phyloP scores from a whole-genome alignment of 306 rosid species.

The Corylus americana region DNA sequence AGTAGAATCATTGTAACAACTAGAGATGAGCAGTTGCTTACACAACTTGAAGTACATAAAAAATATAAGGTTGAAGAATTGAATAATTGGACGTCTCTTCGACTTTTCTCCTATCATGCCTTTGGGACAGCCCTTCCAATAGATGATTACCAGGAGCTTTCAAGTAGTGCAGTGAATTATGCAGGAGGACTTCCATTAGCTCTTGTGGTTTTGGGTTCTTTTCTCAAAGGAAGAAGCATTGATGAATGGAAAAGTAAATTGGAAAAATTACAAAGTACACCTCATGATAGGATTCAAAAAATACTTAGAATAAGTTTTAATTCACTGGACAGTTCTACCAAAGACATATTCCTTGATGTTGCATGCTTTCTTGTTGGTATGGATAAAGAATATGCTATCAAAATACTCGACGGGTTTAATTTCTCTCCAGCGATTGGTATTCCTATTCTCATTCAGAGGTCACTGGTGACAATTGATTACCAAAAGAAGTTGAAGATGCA shows the following conservation, averaged over 20 bases:
- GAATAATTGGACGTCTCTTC: constrained; percentile 20
- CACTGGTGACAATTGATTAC: constrained; percentile 22
- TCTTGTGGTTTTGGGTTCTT: constrained; percentile 43
- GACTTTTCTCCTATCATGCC: constrained; percentile 39
- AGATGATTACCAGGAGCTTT: background rate
- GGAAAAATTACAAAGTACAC: constrained; percentile 26
- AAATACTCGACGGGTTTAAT: constrained; percentile 35
- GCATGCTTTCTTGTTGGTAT: constrained; percentile 42
- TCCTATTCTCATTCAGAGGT: constrained; percentile 22
- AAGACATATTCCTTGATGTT: constrained; percentile 43
- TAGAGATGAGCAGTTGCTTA: constrained; percentile 12
- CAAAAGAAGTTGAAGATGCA: constrained; percentile 24
- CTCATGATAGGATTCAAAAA: constrained; percentile 29
- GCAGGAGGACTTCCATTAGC: constrained; percentile 46
- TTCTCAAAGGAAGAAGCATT: constrained; percentile 19
- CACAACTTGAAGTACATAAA: background rate
- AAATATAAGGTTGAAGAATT: background rate
- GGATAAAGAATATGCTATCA: background rate
- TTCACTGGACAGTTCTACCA: constrained; percentile 7
- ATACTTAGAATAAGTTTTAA: constrained; percentile 32
- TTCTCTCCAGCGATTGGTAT: constrained; percentile 32
- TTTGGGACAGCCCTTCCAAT: background rate
- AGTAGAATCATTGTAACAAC: constrained; percentile 37
- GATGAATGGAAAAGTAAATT: constrained; percentile 28
- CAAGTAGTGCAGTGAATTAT: constrained; percentile 16